phyloP scores from a whole-genome alignment of 495 filamentous ascomycete genomes.

The Trypethelium eluteriae region DNA sequence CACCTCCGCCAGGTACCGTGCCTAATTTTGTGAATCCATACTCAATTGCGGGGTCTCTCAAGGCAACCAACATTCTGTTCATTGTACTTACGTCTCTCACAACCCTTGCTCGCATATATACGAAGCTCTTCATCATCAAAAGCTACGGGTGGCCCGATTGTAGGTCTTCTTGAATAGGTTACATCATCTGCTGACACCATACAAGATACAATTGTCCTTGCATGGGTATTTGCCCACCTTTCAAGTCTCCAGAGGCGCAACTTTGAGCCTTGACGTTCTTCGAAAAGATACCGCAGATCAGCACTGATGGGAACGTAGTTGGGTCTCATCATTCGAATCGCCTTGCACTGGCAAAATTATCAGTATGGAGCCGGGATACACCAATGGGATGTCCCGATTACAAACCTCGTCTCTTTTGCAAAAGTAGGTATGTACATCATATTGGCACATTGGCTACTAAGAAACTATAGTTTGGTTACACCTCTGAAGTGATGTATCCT shows the following conservation, averaged over 20 bases:
- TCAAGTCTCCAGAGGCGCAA: neutral
- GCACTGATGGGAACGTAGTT: neutral
- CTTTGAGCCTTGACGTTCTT: neutral
- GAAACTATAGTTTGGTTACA: neutral
- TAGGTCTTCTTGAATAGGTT: neutral
- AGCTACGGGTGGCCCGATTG: neutral
- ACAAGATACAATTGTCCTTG: neutral
- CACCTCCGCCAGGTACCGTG: neutral
- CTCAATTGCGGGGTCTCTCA: neutral
- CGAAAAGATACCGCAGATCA: neutral
- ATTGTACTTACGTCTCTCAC: neutral
- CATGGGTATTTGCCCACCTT: neutral
- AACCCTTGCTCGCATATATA: neutral
- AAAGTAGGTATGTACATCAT: neutral
- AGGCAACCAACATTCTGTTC: neutral
- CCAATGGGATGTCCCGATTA: conserved; percentile 1
- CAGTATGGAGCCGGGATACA: neutral
- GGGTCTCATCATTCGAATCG: neutral
- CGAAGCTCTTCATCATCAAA: neutral
- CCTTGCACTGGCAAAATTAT: neutral
- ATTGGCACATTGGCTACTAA: neutral
- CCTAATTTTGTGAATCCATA: neutral
- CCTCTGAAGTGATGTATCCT: neutral
- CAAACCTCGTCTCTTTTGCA: neutral
- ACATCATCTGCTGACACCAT: neutral